Evolutionary conservation across 2,329 filamentous ascomycete species (phyloP), one percentile per base, ranked within the genome.

Genomic region (Cordyceps cicadae): DNA sequence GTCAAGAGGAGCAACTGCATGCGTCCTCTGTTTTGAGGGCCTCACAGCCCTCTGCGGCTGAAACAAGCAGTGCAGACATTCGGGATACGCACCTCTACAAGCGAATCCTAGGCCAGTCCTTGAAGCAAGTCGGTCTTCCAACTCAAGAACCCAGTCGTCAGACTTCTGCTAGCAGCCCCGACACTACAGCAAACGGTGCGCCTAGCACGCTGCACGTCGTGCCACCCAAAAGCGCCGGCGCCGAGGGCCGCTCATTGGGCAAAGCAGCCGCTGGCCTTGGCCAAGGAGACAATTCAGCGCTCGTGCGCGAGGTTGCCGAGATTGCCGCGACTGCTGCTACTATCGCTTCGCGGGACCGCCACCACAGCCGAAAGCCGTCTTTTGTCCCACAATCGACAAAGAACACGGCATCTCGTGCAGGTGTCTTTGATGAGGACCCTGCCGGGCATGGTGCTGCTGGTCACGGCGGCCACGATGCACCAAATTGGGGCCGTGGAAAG

Each of bases 401-500:
- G 54, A 53, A 61, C 24, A 51, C 53, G 17, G 34, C 62, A 54
- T 60, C 68, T 39, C 75, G 77, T 15, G 71, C 74, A 6, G 70
- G 71, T 26, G 74, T 72, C 3, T 72, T 78, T 49, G 83, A 84
- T 45, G 80, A 82, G 37, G 69, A 71, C 19, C 76, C 64, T 6
- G 66, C 63, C 3, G 67, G 64, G 2, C 37, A 67, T 0, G 71
- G 67, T n/a, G 68, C 66, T n/a, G 67, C 65, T 45, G 68, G 74
- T 15, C 80, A 81, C 57, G 90, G 89, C 51, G 92, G 93, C 0
- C 95, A 99, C 68, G 94, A 99, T 73, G 94, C 94, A n/a, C 94
- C 94, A 5, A 99, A 99, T 72, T 99, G 94, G 94, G 90, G 93
- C 68, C 87, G 92, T 63, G 84, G 82, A 58, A 97, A 97, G 82